A percentile compares a stretch with the other conserved stretches of the same genome.
Evolutionary conservation across 2,329 filamentous ascomycete genomes (phyloP).

Genomic region (Fusarium sp.): DNA sequence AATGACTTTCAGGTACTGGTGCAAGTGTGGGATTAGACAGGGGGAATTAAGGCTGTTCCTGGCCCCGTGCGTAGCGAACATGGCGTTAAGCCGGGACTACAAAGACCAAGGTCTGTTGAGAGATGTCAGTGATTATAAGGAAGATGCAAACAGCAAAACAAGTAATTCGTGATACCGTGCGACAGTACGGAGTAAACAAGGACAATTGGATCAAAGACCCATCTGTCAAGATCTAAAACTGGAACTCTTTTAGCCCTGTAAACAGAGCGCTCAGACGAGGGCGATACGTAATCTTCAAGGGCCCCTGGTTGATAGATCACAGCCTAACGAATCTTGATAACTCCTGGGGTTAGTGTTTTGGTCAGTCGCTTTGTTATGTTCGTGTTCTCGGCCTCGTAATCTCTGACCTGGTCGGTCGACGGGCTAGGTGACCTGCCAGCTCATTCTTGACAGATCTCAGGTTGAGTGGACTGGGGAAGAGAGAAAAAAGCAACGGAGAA

Average conservation of each 20-base stretch:
- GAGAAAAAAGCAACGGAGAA: conserved; percentile 2
- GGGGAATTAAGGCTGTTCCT: conserved; percentile 29
- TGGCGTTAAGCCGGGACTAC: conserved; percentile 3
- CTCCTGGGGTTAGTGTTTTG: conserved; percentile 6
- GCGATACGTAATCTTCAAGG: conserved; percentile 36
- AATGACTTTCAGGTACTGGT: conserved; percentile 21
- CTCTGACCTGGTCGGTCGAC: conserved; percentile 19
- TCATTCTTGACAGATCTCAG: conserved; percentile 38
- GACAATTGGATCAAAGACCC: not conserved
- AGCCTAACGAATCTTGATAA: conserved; percentile 12
- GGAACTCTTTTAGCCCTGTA: conserved; percentile 6
- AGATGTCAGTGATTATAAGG: not conserved
- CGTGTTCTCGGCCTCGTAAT: conserved; percentile 35
- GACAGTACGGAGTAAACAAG: not conserved
- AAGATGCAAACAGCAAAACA: conserved; percentile 9
- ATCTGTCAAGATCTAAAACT: conserved; percentile 32
- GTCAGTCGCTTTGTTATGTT: conserved; percentile 24
- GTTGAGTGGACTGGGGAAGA: conserved; percentile 32
- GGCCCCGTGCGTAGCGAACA: conserved; percentile 28
- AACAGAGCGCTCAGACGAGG: conserved; percentile 19
- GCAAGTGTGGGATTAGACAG: conserved; percentile 24
- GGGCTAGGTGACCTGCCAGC: conserved; percentile 15
- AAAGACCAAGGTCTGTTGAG: not conserved
- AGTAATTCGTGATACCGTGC: not conserved
- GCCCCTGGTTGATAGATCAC: conserved; percentile 15